phyloP scores from a whole-genome alignment of 345 rosid genomes.

The Abelmoschus esculentus region DNA sequence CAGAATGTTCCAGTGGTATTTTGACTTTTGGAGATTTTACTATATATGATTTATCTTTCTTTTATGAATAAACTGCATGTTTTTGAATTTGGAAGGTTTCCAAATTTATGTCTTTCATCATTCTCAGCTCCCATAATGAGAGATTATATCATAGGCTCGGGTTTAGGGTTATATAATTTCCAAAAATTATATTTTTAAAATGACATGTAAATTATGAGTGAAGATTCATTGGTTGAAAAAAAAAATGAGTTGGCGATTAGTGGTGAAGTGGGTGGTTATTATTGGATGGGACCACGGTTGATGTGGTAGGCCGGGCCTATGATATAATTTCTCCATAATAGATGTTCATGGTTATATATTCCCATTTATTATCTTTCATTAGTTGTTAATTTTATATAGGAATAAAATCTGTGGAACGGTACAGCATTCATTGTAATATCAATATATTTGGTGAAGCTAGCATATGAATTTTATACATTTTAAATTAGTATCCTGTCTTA shows the following conservation, averaged over 20 bases:
- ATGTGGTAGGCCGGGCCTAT: too few relatives aligned
- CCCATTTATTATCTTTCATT: not conserved
- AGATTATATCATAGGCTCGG: too few relatives aligned
- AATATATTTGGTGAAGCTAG: not conserved
- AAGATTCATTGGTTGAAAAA: too few relatives aligned
- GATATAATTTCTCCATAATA: too few relatives aligned
- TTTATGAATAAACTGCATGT: not conserved
- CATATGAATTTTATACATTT: not conserved
- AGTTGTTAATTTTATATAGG: not conserved
- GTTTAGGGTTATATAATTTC: too few relatives aligned
- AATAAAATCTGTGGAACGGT: not conserved
- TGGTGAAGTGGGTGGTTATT: too few relatives aligned
- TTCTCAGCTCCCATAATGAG: not conserved
- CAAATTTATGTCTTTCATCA: not conserved
- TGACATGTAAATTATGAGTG: too few relatives aligned
- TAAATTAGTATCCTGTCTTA: not conserved
- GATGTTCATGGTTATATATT: not conserved
- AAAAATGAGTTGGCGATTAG: too few relatives aligned
- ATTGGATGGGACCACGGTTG: too few relatives aligned
- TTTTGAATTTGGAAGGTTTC: not conserved
- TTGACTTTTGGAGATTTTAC: conserved; percentile 2
- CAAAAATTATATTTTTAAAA: too few relatives aligned
- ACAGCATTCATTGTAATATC: not conserved
- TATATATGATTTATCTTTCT: not conserved
- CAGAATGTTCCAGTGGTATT: conserved; percentile 61